These are phyloP conservation scores for Symbiodinium pilosum DNA, from an alignment of 73 alveolate genomes.

Conservation along the genomic window DNA sequence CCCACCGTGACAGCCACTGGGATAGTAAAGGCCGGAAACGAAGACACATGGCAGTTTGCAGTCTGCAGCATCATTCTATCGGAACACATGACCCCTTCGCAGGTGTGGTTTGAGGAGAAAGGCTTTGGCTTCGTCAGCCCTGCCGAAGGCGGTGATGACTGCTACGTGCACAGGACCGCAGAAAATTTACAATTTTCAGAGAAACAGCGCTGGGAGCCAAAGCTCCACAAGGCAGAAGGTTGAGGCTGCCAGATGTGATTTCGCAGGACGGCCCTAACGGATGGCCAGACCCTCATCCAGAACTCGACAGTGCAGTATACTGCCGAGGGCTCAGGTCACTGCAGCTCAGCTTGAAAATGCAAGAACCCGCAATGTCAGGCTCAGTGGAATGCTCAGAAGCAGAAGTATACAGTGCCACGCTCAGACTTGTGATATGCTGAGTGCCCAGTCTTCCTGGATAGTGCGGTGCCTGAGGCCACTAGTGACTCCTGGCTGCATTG, in stretches of 20 bases:
- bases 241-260: too few species aligned
- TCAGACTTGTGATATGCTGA: neutral
- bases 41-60: neutral
- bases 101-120: slow-evolving; percentile 87
- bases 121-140: slow-evolving; percentile 86
- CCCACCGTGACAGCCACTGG: slow-evolving; percentile 48
- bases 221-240: neutral
- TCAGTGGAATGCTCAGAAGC: slow-evolving; percentile 41
- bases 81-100: neutral
- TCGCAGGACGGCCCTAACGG: slow-evolving; percentile 70
- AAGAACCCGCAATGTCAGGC: neutral
- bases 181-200: too few species aligned
- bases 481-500: slow-evolving; percentile 20
- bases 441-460: neutral
- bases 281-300: slow-evolving; percentile 58
- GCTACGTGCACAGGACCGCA: slow-evolving; percentile 82
- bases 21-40: slow-evolving; percentile 22
- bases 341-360: neutral
- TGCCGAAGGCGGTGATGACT: slow-evolving; percentile 72
- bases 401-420: slow-evolving; percentile 35
- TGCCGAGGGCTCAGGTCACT: neutral
- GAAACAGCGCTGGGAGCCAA: too few species aligned
- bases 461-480: slow-evolving; percentile 44
- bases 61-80: neutral
- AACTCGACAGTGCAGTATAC: slow-evolving; percentile 22